A percentile compares a stretch with the other conserved stretches of the same genome.
These are phyloP conservation scores for Mortierella sp. DNA, from an alignment of 371 early-diverging fungal species.

Conservation along the genomic window DNA sequence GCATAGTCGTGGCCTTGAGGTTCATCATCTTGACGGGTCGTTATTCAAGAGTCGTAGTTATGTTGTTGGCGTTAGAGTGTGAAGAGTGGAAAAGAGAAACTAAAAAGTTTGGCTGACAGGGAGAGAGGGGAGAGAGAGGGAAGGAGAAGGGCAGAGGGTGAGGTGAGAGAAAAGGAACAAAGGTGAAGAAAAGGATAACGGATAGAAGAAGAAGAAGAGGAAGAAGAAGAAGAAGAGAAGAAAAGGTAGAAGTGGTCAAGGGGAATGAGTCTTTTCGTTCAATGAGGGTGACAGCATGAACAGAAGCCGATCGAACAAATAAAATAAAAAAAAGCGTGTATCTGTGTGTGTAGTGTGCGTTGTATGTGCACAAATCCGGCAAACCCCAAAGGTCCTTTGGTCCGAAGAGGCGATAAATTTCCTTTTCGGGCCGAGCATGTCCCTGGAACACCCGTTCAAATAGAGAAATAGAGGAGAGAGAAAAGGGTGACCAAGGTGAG, in stretches of 20 bases:
- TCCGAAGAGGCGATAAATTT: not conserved
- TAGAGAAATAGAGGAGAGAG: too few relatives aligned
- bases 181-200: not conserved
- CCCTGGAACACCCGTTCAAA: not conserved
- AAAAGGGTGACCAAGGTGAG: not conserved
- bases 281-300: not conserved
- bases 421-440: not conserved
- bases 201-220: not conserved
- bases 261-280: not conserved
- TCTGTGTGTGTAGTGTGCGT: too few relatives aligned
- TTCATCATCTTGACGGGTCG: constrained; percentile 40
- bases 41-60: not conserved
- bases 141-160: too few relatives aligned
- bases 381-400: too few relatives aligned
- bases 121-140: not conserved
- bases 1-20: constrained; percentile 50
- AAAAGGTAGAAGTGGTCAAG: not conserved
- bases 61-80: not conserved
- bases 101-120: not conserved
- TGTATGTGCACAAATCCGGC: too few relatives aligned
- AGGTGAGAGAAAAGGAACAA: not conserved
- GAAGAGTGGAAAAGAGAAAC: constrained; percentile 1
- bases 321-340: not conserved
- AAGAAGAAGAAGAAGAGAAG: not conserved
- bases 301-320: not conserved